A percentile compares a stretch with the other conserved stretches of the same genome.
Conservation (phyloP, 495 filamentous ascomycete species). For the Trichoderma erinaceum region DNA sequence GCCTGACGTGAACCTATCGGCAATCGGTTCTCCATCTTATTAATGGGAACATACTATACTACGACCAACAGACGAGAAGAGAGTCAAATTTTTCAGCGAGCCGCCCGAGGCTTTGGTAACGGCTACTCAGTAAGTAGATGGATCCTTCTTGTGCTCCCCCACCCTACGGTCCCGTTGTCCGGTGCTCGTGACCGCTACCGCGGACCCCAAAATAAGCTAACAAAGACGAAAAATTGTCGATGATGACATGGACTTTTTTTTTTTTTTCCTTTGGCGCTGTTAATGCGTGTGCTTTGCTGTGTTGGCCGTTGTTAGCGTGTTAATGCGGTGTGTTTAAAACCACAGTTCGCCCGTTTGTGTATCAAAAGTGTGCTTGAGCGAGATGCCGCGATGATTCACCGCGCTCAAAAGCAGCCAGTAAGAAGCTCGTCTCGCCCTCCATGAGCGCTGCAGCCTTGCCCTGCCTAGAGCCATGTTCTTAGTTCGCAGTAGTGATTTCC, state of each 20-base stretch:
- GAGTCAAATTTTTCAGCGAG: neutral
- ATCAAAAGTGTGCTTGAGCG: no score
- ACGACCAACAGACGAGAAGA: neutral
- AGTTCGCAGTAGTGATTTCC: neutral
- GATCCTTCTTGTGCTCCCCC: neutral
- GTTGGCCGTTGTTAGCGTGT: no score
- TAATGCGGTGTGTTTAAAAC: no score
- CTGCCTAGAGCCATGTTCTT: neutral
- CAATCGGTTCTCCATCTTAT: neutral
- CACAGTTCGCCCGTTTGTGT: no score
- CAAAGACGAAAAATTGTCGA: neutral
- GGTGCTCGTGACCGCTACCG: neutral
- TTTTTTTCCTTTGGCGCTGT: no score
- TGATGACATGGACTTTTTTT: neutral
- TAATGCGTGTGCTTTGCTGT: neutral
- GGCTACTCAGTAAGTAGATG: neutral
- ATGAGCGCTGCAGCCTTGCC: neutral
- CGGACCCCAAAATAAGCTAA: neutral
- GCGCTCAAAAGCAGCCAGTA: no score
- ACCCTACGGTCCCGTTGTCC: neutral
- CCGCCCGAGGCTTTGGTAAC: conserved; percentile 4
- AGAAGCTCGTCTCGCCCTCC: no score
- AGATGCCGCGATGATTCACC: no score
- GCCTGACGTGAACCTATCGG: conserved; percentile 5
- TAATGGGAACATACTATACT: no score